A percentile compares a stretch with the other conserved stretches of the same genome.
phyloP scores from a whole-genome alignment of 2,329 filamentous ascomycete genomes.

The Aspergillus pseudoglaucus region DNA sequence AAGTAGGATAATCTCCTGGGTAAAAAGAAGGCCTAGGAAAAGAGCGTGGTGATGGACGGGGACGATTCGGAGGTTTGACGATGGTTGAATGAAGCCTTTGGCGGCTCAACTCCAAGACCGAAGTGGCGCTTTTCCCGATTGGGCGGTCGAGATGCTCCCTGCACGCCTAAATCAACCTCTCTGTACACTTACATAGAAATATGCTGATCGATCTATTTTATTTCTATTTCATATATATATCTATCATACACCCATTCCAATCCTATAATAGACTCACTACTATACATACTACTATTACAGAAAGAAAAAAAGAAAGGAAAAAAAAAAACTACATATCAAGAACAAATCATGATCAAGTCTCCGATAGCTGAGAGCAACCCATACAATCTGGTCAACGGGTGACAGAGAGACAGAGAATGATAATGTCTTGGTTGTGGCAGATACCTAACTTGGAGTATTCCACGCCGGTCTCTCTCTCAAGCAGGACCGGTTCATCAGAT shows the following conservation, averaged over 20 bases:
- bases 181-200: not conserved
- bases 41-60: not conserved
- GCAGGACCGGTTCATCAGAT: not conserved
- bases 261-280: not conserved
- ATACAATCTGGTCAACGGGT: not conserved
- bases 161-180: not conserved
- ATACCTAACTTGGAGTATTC: slow-evolving; percentile 1
- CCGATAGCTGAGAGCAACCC: not conserved
- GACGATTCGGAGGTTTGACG: not conserved
- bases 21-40: not conserved
- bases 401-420: slow-evolving; percentile 1
- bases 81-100: not conserved
- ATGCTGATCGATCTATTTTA: not conserved
- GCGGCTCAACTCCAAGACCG: not conserved
- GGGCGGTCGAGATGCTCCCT: slow-evolving; percentile 6
- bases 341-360: not conserved
- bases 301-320: not conserved
- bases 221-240: slow-evolving; percentile 3
- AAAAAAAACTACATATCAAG: not conserved
- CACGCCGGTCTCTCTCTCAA: not conserved
- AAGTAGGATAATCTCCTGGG: not conserved
- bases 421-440: not conserved
- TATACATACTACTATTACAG: not conserved
- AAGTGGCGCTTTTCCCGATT: slow-evolving; percentile 17
- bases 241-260: not conserved